Conservation (phyloP, 306 rosid species). For the Quercus agrifolia region DNA sequence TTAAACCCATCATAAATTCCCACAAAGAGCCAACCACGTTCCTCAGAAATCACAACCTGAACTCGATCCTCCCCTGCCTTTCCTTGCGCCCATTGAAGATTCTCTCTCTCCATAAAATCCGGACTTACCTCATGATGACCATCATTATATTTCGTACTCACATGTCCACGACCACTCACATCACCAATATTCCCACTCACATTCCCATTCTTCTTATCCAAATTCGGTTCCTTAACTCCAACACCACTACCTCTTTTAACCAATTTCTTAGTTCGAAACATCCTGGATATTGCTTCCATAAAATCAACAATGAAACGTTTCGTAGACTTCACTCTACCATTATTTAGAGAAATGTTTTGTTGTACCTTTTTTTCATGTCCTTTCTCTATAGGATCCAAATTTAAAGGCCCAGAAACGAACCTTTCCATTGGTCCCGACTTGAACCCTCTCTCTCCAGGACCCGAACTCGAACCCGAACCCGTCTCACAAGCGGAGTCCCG, state of each 20-base stretch:
- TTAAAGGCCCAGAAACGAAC: constrained; percentile 1
- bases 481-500: constrained; percentile 23
- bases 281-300: constrained; percentile 24
- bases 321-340: constrained; percentile 2
- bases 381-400: constrained; percentile 28
- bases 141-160: constrained; percentile 13
- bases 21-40: constrained; percentile 74
- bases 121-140: constrained; percentile 24
- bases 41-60: constrained; percentile 74
- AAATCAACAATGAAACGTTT: constrained; percentile 37
- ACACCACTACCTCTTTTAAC: constrained; percentile 6
- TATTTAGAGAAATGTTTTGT: not conserved
- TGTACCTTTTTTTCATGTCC: constrained; percentile 23
- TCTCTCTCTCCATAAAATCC: constrained; percentile 29
- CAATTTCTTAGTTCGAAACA: constrained; percentile 15
- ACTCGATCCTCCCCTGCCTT: constrained; percentile 84
- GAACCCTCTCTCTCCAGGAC: constrained; percentile 33
- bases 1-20: constrained; percentile 92
- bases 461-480: constrained; percentile 38
- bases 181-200: constrained; percentile 20
- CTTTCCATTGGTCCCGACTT: constrained; percentile 30
- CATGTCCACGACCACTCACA: constrained; percentile 31
- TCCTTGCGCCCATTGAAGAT: constrained; percentile 86
- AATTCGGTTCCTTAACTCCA: constrained; percentile 21
- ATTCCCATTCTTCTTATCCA: constrained; percentile 24